Base-by-base conservation (phyloP, 2,329 filamentous ascomycete genomes). In the Nannizziopsis barbatae region DNA sequence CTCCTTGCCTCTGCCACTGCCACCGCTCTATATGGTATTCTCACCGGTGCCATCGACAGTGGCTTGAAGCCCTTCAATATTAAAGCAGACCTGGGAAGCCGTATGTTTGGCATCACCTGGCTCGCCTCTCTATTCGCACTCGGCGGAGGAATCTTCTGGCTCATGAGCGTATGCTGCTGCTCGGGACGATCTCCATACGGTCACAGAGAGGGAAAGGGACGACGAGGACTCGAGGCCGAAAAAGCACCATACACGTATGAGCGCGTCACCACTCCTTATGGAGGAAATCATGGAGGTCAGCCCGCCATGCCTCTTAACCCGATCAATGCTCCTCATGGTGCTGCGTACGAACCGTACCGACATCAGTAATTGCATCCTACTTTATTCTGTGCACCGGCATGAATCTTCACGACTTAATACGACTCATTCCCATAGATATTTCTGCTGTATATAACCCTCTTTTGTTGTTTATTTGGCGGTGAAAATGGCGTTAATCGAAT, bases 141-240 rank as follows among this genome's bases (percentile, higher is more conserved):
- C 31, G 85, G 67, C 37, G 83, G 84, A 6, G 79, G 78, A 55
- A 69, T 95, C 62, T 95, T 96, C 82, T 96, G 92, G 90, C 71
- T 89, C 61, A 79, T 93, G 65, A 86, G 81, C 66, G 77, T 84
- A 60, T 96, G 90, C 82, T 96, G 89, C 79, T 95, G 89, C 75
- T 80, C 77, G 57, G 86, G 86, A 41, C 73, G 75, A 57, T 73
- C 69, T 47, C 68, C 71, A 22, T 71, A 71, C 46, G 63, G 69
- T 60, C 69, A 68, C 54, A 56, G 63, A 52, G 62, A 62, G 53
- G 57, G 62, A 39, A 52, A 56, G 31, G 59, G 60, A 45, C 59
- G 61, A n/a, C 58, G 66, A 8, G 68, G 69, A 41, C 54, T 76
- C 49, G 67, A 66, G 35, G 75, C 74, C 30, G 76, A 80, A 62